phyloP scores from a whole-genome alignment of 73 alveolate species.

The Symbiodinium pilosum region DNA sequence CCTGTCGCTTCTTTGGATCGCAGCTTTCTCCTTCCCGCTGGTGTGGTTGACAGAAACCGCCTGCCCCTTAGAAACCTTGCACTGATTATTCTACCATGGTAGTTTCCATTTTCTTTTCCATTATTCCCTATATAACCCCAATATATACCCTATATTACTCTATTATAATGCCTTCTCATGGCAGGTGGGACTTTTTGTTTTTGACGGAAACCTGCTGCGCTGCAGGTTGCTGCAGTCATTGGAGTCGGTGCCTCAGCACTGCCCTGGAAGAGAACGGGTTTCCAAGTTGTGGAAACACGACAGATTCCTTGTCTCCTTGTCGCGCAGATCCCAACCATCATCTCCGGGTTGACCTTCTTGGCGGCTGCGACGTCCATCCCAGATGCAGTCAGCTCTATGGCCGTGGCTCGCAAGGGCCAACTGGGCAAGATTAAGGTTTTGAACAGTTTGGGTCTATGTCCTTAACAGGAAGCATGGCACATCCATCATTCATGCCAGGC shows the following conservation, averaged over 20 bases:
- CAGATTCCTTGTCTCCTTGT: too few relatives aligned
- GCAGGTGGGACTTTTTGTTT: too few relatives aligned
- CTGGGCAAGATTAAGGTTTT: neutral
- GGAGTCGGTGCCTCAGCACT: constrained; percentile 44
- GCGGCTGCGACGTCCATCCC: constrained; percentile 94
- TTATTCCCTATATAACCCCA: too few relatives aligned
- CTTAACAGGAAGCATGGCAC: too few relatives aligned
- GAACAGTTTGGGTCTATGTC: too few relatives aligned
- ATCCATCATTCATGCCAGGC: neutral
- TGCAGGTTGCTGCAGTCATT: constrained; percentile 73
- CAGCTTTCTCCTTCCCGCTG: constrained; percentile 39
- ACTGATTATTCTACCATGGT: too few relatives aligned
- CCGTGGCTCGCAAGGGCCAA: constrained; percentile 90
- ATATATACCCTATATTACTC: too few relatives aligned
- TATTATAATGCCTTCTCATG: too few relatives aligned
- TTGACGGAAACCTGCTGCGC: too few relatives aligned
- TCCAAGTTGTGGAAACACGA: neutral
- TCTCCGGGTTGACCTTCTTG: constrained; percentile 89
- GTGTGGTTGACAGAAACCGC: constrained; percentile 92
- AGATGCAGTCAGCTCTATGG: constrained; percentile 92
- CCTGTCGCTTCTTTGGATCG: constrained; percentile 60
- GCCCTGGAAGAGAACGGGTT: neutral
- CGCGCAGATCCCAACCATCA: constrained; percentile 61
- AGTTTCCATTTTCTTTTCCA: too few relatives aligned
- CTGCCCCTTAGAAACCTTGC: neutral